Base-by-base conservation (phyloP, 2,329 filamentous ascomycete species). In the Fulvia fulva region DNA sequence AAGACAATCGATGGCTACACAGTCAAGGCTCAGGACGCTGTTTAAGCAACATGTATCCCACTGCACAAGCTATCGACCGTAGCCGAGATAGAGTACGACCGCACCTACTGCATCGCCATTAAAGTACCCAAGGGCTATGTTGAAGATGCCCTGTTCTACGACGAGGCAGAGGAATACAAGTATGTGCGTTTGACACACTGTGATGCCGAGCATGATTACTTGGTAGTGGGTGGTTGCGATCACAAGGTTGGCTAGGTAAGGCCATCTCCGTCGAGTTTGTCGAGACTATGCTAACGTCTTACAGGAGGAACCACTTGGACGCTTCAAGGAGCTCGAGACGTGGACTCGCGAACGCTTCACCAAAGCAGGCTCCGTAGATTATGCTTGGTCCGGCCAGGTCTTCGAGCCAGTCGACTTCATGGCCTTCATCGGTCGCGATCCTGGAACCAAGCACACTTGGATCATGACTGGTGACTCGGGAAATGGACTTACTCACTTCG, bases 361-460 rank as follows among this genome's bases (percentile, higher is more conserved):
- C 0, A 73, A 78, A 50, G 77, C 77, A 1, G 76, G 76, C 0
- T 67, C 72, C 2, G 74, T 81, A 7, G 83, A 84, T 59, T 85
- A 83, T 71, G 73, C 73, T 21, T 85, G 82, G 82, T 82, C 78
- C 32, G 82, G 83, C 0, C 83, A 85, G 69, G 75, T 85, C 45
- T 78, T 80, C 62, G 81, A 85, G 60, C 80, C 81, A 0, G 75
- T 78, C 11, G 82, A 85, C 63, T 77, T 76, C 65, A 75, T 84
- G 74, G 81, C 76, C 0, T 84, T 80, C 59, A 83, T 84, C 51
- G 83, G 83, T 26, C 77, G 76, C 61, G 83, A 84, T 64, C 79
- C 80, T 53, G 81, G 80, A 12, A 74, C 69, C 12, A 75, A 80
- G 37, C 77, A 79, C 65, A 77, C 79, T 2, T 85, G 79, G 60